A percentile compares a stretch with the other conserved stretches of the same genome.
Conservation (phyloP, 202 grass and related monocot genomes). For the Saccharum hybrid region DNA sequence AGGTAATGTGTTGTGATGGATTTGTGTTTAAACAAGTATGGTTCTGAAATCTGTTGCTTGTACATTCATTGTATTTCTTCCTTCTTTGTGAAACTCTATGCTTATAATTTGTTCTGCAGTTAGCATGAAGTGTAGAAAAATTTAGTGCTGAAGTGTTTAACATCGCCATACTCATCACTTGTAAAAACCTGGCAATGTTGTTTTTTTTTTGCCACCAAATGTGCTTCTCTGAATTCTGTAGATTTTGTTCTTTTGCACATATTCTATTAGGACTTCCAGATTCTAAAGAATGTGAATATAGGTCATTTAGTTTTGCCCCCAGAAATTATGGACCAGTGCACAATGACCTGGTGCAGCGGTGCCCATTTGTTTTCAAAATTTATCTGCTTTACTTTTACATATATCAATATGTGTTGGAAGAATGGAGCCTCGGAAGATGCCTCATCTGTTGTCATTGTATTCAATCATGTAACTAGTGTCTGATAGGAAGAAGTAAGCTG, state of each 20-base stretch:
- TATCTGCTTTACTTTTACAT: neutral
- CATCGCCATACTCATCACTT: neutral
- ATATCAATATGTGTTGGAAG: neutral
- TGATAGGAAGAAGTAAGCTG: conserved; percentile 1
- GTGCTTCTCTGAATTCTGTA: conserved; percentile 4
- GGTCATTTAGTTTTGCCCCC: neutral
- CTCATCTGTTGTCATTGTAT: neutral
- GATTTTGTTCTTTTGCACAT: conserved; percentile 13
- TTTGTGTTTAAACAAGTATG: conserved; percentile 14
- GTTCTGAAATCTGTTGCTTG: neutral
- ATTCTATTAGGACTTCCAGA: neutral
- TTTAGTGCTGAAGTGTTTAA: conserved; percentile 11
- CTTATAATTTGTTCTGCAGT: conserved; percentile 31
- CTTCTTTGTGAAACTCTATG: conserved; percentile 1
- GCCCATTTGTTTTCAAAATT: neutral
- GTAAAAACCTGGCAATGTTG: conserved; percentile 21
- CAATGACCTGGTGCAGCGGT: neutral
- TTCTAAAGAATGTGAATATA: neutral
- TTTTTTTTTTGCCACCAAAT: neutral
- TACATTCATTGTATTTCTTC: conserved; percentile 2
- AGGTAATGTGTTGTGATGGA: conserved; percentile 59
- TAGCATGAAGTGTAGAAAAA: conserved; percentile 1
- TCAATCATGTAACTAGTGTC: neutral
- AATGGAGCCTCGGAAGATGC: neutral
- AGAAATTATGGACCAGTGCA: neutral